Conservation (phyloP, 2,329 filamentous ascomycete genomes). For the Nemania sp. region DNA sequence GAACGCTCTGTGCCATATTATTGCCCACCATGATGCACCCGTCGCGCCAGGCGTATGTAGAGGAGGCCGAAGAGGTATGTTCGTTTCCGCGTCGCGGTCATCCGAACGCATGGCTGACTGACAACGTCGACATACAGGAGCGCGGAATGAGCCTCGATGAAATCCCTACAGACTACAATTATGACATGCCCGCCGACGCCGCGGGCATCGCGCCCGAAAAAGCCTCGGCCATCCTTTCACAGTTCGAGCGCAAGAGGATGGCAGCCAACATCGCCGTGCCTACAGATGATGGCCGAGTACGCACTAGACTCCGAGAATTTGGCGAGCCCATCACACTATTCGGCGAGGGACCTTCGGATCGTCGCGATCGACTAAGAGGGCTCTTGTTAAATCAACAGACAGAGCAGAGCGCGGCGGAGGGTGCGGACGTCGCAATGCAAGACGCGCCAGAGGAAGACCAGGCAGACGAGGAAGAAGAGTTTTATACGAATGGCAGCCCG, state of each 20-base stretch:
- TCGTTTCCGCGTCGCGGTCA: slow-evolving; percentile 23
- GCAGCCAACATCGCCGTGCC: slow-evolving; percentile 89
- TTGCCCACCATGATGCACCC: slow-evolving; percentile 73
- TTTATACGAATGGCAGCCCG: slow-evolving; percentile 83
- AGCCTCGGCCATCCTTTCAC: slow-evolving; percentile 80
- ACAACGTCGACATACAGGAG: slow-evolving; percentile 36
- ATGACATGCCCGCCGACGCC: slow-evolving; percentile 71
- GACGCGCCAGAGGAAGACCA: slow-evolving; percentile 66
- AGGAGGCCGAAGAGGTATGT: slow-evolving; percentile 76
- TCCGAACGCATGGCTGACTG: slow-evolving; percentile 28
- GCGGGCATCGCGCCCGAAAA: slow-evolving; percentile 76
- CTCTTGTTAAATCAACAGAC: slow-evolving; percentile 75
- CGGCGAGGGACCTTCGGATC: slow-evolving; percentile 83
- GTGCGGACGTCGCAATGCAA: slow-evolving; percentile 64
- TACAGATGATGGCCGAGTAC: slow-evolving; percentile 88
- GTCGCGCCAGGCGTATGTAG: slow-evolving; percentile 89
- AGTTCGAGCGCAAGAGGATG: slow-evolving; percentile 89
- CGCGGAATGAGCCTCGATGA: slow-evolving; percentile 45
- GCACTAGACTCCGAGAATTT: slow-evolving; percentile 77
- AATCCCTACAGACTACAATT: slow-evolving; percentile 74
- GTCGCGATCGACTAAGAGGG: slow-evolving; percentile 83
- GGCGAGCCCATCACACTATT: slow-evolving; percentile 96
- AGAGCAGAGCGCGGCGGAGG: slow-evolving; percentile 59
- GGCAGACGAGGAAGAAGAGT: slow-evolving; percentile 85
- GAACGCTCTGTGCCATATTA: background rate